phyloP scores from a whole-genome alignment of 768 basidiomycete genomes.

The Rhizopogon vesiculosus region DNA sequence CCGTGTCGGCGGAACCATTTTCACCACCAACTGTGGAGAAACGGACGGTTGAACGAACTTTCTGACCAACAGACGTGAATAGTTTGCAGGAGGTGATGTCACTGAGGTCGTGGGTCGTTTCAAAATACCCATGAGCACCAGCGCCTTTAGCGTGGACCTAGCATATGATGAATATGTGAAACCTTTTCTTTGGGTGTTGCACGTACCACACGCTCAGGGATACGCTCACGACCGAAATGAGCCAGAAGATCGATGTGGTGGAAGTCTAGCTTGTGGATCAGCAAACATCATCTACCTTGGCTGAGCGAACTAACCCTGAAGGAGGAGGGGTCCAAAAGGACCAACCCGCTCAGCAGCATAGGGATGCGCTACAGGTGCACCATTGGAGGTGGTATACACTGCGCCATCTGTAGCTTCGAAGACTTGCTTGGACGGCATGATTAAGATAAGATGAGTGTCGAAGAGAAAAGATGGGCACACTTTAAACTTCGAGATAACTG shows the following conservation, averaged over 20 bases:
- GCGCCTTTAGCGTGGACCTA: constrained; percentile 91
- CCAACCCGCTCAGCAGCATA: constrained; percentile 80
- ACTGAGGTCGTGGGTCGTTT: constrained; percentile 80
- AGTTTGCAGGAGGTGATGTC: constrained; percentile 74
- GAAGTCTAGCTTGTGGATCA: constrained; percentile 54
- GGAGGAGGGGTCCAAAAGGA: constrained; percentile 71
- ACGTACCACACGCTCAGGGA: constrained; percentile 88
- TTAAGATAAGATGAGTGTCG: constrained; percentile 1
- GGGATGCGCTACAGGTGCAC: constrained; percentile 70
- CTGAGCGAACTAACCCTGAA: constrained; percentile 59
- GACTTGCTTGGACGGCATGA: constrained; percentile 68
- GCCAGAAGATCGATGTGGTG: constrained; percentile 86
- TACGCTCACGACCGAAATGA: constrained; percentile 93
- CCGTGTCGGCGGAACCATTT: constrained; percentile 84
- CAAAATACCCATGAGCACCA: constrained; percentile 91
- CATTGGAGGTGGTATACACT: constrained; percentile 82
- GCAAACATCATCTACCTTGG: neutral
- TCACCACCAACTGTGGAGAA: constrained; percentile 96
- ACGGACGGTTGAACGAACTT: constrained; percentile 72
- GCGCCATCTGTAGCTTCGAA: constrained; percentile 49
- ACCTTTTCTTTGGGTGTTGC: neutral
- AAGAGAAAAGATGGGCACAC: neutral
- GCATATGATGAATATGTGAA: constrained; percentile 21
- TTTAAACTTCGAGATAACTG: constrained; percentile 8
- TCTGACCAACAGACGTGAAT: constrained; percentile 61